Conservation (phyloP, 257 asterid genomes). For the Solanum etuberosum region DNA sequence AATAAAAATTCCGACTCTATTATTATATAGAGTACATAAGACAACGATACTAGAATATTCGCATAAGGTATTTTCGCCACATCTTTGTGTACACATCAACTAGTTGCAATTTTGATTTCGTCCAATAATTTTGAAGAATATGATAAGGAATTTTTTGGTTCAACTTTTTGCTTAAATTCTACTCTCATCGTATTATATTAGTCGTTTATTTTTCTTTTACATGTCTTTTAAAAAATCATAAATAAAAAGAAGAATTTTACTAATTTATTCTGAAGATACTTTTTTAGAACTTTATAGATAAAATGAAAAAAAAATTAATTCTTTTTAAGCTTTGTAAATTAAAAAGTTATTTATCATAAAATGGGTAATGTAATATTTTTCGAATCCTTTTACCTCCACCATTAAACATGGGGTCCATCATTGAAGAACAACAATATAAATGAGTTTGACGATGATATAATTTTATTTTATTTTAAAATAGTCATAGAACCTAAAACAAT, state of each 20-base stretch:
- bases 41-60: neutral
- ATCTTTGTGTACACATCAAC: neutral
- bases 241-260: too few relatives aligned
- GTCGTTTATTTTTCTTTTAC: neutral
- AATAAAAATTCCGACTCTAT: neutral
- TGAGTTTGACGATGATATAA: neutral
- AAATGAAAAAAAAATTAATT: too few relatives aligned
- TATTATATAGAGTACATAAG: neutral
- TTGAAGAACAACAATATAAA: neutral
- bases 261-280: rapidly evolving
- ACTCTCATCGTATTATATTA: rapidly evolving
- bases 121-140: neutral
- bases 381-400: neutral
- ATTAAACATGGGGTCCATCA: neutral
- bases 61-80: neutral
- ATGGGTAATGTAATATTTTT: too few relatives aligned
- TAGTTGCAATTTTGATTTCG: neutral
- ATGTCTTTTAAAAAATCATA: too few relatives aligned
- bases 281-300: too few relatives aligned
- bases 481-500: neutral
- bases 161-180: neutral
- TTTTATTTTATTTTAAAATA: too few relatives aligned
- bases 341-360: too few relatives aligned
- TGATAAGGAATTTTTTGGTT: neutral
- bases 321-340: too few relatives aligned